These are phyloP conservation scores for Rehmannia glutinosa DNA, from an alignment of 257 asterid genomes.

Conservation along the genomic window DNA sequence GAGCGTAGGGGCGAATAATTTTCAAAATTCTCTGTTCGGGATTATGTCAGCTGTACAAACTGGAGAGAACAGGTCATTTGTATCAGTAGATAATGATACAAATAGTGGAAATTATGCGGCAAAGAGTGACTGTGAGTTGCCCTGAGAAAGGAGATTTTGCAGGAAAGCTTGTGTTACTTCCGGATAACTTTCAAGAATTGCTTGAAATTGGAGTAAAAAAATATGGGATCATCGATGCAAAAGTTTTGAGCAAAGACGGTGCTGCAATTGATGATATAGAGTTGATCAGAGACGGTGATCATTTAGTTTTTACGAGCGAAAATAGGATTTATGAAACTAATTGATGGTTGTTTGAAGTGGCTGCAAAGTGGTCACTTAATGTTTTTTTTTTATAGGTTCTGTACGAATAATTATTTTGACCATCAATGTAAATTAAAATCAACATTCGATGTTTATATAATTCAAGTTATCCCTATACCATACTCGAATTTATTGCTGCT, in stretches of 20 bases:
- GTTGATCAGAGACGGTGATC: conserved; percentile 72
- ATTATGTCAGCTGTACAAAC: conserved; percentile 63
- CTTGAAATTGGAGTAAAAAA: conserved; percentile 38
- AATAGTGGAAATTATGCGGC: conserved; percentile 23
- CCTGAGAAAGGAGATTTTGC: conserved; percentile 56
- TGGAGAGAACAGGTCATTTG: conserved; percentile 31
- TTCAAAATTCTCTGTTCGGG: conserved; percentile 73
- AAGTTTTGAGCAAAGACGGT: conserved; percentile 49
- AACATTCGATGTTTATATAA: not conserved
- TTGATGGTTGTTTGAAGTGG: not conserved
- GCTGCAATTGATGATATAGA: conserved; percentile 59
- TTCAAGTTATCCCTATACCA: not conserved
- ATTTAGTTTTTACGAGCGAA: conserved; percentile 42
- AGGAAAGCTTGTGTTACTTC: conserved; percentile 59
- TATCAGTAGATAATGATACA: conserved; percentile 19
- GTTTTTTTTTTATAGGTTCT: not conserved
- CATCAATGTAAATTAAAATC: conserved; percentile 10
- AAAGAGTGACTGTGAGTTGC: conserved; percentile 58
- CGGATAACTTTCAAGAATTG: conserved; percentile 50
- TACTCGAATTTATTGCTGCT: conserved; percentile 6
- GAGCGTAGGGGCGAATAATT: conserved; percentile 52
- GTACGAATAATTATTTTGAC: conserved; percentile 6
- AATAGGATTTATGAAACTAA: not conserved
- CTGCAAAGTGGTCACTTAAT: conserved; percentile 21
- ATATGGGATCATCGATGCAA: conserved; percentile 42